Percentiles rank a stretch among this genome's conserved stretches.
phyloP scores from a whole-genome alignment of 2,329 filamentous ascomycete genomes.

The Colletotrichum spaethianum region DNA sequence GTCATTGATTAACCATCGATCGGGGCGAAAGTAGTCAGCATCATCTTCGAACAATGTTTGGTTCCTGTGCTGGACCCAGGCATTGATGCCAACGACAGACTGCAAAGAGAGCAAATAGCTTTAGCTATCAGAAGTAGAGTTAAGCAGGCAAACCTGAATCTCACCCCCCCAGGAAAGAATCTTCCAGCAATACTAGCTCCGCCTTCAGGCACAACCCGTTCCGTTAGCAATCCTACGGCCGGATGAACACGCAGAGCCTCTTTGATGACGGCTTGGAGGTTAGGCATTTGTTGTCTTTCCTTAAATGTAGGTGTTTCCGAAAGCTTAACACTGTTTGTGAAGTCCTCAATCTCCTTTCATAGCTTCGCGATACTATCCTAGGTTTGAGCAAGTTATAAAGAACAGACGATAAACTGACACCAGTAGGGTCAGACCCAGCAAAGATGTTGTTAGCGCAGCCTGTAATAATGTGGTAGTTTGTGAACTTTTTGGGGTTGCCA shows the following conservation, averaged over 20 bases:
- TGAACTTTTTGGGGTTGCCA: slow-evolving; percentile 58
- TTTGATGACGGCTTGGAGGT: slow-evolving; percentile 67
- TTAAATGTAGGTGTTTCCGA: slow-evolving; percentile 49
- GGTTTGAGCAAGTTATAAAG: slow-evolving; percentile 60
- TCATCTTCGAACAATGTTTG: slow-evolving; percentile 51
- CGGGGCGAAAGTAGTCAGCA: slow-evolving; percentile 54
- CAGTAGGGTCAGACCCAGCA: slow-evolving; percentile 62
- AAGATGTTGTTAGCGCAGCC: slow-evolving; percentile 52
- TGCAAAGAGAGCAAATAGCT: slow-evolving; percentile 1
- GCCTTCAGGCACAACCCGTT: slow-evolving; percentile 61
- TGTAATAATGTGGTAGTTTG: slow-evolving; percentile 51
- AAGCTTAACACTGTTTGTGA: slow-evolving; percentile 35
- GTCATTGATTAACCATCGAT: slow-evolving; percentile 56
- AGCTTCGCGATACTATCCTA: slow-evolving; percentile 45
- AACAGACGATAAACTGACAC: slow-evolving; percentile 60
- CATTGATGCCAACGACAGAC: slow-evolving; percentile 53
- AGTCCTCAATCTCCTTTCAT: slow-evolving; percentile 44
- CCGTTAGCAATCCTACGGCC: slow-evolving; percentile 63
- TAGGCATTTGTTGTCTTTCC: slow-evolving; percentile 59
- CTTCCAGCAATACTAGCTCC: slow-evolving; percentile 57
- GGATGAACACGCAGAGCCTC: slow-evolving; percentile 67
- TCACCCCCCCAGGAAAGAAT: slow-evolving; percentile 49
- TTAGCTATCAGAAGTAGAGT: neutral
- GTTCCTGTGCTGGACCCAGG: slow-evolving; percentile 54
- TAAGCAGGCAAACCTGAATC: neutral